phyloP scores from a whole-genome alignment of 805 yeast species.

The Geotrichum ghanense region DNA sequence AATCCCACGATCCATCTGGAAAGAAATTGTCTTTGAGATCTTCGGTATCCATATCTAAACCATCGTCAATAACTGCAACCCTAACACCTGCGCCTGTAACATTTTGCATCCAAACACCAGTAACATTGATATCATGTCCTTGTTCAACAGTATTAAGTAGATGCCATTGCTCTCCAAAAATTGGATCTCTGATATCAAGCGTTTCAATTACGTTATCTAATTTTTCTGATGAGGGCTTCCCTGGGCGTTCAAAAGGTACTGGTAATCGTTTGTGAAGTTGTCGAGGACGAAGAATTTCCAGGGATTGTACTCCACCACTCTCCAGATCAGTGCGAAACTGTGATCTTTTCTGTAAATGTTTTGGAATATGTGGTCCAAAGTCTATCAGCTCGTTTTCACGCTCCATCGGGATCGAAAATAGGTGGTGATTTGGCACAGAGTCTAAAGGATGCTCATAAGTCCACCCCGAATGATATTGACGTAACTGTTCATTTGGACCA shows the following conservation, averaged over 20 bases:
- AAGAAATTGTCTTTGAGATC: conserved; percentile 58
- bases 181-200: conserved; percentile 68
- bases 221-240: conserved; percentile 9
- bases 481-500: too few species aligned
- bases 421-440: conserved; percentile 50
- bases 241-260: conserved; percentile 9
- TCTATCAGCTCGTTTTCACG: neutral
- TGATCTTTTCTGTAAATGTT: conserved; percentile 13
- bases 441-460: conserved; percentile 53
- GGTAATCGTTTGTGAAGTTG: conserved; percentile 11
- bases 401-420: conserved; percentile 43
- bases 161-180: conserved; percentile 86
- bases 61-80: conserved; percentile 90
- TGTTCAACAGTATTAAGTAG: conserved; percentile 60
- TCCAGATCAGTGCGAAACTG: conserved; percentile 2
- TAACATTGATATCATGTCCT: conserved; percentile 78
- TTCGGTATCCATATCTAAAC: conserved; percentile 68
- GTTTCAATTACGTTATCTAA: conserved; percentile 30
- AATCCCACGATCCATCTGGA: conserved; percentile 83
- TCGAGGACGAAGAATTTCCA: conserved; percentile 12
- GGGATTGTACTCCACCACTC: conserved; percentile 29
- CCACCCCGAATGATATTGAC: conserved; percentile 26
- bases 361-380: conserved; percentile 47
- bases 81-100: conserved; percentile 75
- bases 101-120: conserved; percentile 73